phyloP scores from a whole-genome alignment of 1,284 basidiomycete species.

The Takashimella koratensis region DNA sequence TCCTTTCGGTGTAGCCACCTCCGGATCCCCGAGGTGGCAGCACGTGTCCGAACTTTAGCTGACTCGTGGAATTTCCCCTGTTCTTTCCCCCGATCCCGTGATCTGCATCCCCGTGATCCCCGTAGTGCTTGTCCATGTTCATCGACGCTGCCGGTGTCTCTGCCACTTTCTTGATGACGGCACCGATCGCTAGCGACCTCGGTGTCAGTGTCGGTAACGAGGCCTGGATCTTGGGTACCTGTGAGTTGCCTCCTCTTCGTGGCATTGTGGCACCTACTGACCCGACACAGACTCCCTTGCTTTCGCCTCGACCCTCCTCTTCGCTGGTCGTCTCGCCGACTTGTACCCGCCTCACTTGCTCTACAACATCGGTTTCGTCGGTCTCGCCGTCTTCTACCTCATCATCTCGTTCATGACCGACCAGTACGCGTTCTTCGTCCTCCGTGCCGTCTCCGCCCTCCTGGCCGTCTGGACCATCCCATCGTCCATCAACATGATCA shows the following conservation, averaged over 20 bases:
- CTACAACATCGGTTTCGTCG: constrained; percentile 41
- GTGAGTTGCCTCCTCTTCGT: neutral
- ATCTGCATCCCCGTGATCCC: constrained; percentile 1
- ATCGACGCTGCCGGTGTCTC: constrained; percentile 40
- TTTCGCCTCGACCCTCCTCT: constrained; percentile 38
- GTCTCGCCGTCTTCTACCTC: constrained; percentile 41
- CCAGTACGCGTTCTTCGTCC: constrained; percentile 45
- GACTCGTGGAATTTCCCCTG: no score
- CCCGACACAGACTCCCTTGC: constrained; percentile 8
- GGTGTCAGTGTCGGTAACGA: constrained; percentile 25
- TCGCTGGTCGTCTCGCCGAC: constrained; percentile 41
- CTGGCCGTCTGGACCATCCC: constrained; percentile 45
- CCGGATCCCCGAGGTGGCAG: no score
- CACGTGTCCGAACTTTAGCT: no score
- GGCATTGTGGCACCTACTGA: neutral
- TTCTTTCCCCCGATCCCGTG: neutral
- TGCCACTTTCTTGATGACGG: constrained; percentile 44
- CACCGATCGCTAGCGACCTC: constrained; percentile 39
- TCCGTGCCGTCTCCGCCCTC: constrained; percentile 41
- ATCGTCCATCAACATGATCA: constrained; percentile 43
- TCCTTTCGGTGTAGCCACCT: no score
- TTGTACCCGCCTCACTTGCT: constrained; percentile 41
- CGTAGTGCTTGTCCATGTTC: constrained; percentile 26
- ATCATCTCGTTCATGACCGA: constrained; percentile 45
- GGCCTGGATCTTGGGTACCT: constrained; percentile 44